Conservation (phyloP, 208 protist species). For the Zelonia costaricensis region DNA sequence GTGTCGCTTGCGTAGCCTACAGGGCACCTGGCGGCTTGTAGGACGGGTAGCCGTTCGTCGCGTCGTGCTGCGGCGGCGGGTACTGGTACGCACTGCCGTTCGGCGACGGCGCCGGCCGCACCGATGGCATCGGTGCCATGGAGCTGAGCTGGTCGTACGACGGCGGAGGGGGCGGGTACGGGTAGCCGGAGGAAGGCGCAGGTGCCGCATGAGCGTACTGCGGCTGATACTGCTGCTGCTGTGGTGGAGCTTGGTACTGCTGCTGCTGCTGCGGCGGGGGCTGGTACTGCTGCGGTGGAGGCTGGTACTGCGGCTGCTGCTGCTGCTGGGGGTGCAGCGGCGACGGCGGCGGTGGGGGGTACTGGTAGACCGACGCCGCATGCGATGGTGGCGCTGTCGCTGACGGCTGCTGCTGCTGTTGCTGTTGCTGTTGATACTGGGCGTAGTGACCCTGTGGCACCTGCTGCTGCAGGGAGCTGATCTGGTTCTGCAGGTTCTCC, state of each 20-base stretch:
- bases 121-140: neutral
- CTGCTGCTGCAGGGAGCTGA: constrained; percentile 25
- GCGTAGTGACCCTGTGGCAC: constrained; percentile 1
- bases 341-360: neutral
- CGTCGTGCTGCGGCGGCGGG: constrained; percentile 10
- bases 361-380: no score
- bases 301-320: constrained; percentile 12
- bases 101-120: constrained; percentile 3
- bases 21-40: constrained; percentile 30
- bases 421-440: neutral
- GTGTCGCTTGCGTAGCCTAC: neutral
- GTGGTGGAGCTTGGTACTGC: constrained; percentile 11
- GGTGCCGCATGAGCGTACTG: neutral
- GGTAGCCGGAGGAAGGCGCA: neutral
- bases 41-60: constrained; percentile 5
- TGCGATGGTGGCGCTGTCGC: no score
- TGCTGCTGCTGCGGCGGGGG: no score
- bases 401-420: constrained; percentile 7
- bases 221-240: constrained; percentile 1
- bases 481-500: constrained; percentile 37
- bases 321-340: neutral
- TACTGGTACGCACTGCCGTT: constrained; percentile 20
- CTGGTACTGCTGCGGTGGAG: constrained; percentile 25
- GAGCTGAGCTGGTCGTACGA: constrained; percentile 28
- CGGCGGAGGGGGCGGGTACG: constrained; percentile 13